Conservation (phyloP, 108 stramenopile genomes). For the Nannochloropsis oceanica region DNA sequence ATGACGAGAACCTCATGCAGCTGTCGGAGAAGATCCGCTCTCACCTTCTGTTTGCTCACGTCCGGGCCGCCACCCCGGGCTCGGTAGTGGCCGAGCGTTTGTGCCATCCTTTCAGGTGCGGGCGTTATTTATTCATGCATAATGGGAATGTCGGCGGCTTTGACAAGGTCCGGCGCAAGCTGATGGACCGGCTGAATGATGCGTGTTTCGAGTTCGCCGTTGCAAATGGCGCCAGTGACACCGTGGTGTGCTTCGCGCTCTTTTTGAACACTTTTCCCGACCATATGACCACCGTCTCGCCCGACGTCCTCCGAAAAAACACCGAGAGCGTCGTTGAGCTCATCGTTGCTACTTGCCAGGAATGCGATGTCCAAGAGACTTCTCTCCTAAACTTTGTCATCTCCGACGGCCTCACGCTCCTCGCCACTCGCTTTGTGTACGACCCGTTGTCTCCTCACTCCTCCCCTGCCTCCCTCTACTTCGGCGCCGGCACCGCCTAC, state of each 20-base stretch:
- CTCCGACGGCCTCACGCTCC: slow-evolving; percentile 38
- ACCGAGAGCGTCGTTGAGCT: slow-evolving; percentile 6
- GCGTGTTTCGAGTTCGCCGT: slow-evolving; percentile 28
- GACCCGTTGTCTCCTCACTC: background rate
- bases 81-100: slow-evolving; percentile 1
- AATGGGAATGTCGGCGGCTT: slow-evolving; percentile 10
- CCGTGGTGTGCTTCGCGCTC: slow-evolving; percentile 35
- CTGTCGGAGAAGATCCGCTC: slow-evolving; percentile 5
- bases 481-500: background rate
- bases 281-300: background rate
- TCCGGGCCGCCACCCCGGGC: slow-evolving; percentile 26
- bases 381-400: slow-evolving; percentile 31
- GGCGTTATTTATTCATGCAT: slow-evolving; percentile 14
- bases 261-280: slow-evolving; percentile 24
- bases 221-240: slow-evolving; percentile 30
- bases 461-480: slow-evolving; percentile 13
- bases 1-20: slow-evolving; percentile 3
- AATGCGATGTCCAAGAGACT: background rate
- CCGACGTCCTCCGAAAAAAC: background rate
- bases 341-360: background rate
- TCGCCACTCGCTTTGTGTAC: slow-evolving; percentile 31
- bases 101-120: slow-evolving; percentile 20
- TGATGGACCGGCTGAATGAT: slow-evolving; percentile 10
- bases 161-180: background rate
- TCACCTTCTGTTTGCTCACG: slow-evolving; percentile 13